phyloP scores from a whole-genome alignment of 78 protist species.

The Guillardia theta region DNA sequence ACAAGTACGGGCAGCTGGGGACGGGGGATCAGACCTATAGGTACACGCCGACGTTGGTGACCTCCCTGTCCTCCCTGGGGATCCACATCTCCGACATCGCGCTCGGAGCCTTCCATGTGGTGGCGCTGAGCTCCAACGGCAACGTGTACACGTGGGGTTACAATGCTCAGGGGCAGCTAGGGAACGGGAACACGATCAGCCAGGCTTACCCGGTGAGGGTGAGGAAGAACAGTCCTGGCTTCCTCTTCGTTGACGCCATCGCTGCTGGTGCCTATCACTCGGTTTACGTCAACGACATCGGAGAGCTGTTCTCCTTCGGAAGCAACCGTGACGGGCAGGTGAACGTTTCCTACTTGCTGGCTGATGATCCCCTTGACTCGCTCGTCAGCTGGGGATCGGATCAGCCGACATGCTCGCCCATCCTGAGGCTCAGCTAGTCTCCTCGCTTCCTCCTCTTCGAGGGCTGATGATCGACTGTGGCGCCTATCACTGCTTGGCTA shows the following conservation, averaged over 20 bases:
- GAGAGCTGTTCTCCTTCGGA: background rate
- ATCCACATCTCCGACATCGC: background rate
- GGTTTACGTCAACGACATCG: background rate
- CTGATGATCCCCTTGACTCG: no score
- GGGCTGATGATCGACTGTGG: background rate
- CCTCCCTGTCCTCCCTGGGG: background rate
- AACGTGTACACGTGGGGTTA: constrained; percentile 1
- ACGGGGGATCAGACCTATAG: background rate
- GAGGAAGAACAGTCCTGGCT: background rate
- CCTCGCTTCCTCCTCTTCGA: background rate
- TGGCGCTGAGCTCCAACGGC: background rate
- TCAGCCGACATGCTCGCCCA: background rate
- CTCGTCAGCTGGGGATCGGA: background rate
- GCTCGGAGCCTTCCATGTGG: background rate
- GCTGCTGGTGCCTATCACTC: constrained; percentile 28
- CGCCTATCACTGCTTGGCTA: background rate
- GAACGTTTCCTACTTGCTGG: no score
- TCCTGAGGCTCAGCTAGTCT: background rate
- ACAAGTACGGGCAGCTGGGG: background rate
- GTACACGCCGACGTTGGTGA: background rate
- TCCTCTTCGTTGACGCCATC: background rate
- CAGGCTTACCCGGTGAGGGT: background rate
- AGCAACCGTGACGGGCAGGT: background rate
- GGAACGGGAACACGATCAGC: background rate
- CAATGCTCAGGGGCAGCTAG: constrained; percentile 3